Evolutionary conservation across 176 grass and related monocot species (phyloP), one percentile per base, ranked within the genome.

Genomic region (Areca catechu): DNA sequence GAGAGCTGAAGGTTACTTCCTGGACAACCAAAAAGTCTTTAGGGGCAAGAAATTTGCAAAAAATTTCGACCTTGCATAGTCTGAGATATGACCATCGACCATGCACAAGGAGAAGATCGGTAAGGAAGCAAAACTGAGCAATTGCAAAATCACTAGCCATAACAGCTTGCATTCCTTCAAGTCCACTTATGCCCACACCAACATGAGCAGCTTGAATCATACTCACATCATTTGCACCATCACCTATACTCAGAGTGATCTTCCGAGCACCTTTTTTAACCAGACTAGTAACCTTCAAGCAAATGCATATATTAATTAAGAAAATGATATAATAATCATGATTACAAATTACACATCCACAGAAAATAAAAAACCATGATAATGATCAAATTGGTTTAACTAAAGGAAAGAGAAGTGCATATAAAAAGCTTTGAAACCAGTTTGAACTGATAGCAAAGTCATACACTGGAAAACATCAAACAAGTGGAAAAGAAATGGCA

Each of bases 151-250:
- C 94, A 48, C 94, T 98, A 66, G 94, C 88, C 94, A 98, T 92
- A 67, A 98, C 94, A 63, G 94, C 94, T 72, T 98, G 94, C 94
- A 92, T 98, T 79, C 94, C 94, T 85, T 98, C 94, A 75, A 92
- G 79, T 43, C 94, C 94, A 71, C 94, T 98, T 34, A 98, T 98
- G 51, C 94, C 94, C 70, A 98, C 85, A 57, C 94, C 94, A 73
- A 98, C 88, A 85, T 98, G 94, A 83, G 94, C 84, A 77, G 94
- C 87, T 88, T 98, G 94, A 75, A 98, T 98, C 88, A 98, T 98
- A 71, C 94, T 92, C 51, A 98, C 94, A 83, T 98, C 94, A 91
- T 98, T 98, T 58, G 94, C 94, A 49, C 94, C 94, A 23, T 98
- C 94, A 17, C 94, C 94, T 59, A 98, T 98, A 69, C 94, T 86